Percentiles rank a stretch among this genome's conserved stretches.
Evolutionary conservation across 805 yeast species (phyloP).

Genomic region (Candida nonsorbophila): DNA sequence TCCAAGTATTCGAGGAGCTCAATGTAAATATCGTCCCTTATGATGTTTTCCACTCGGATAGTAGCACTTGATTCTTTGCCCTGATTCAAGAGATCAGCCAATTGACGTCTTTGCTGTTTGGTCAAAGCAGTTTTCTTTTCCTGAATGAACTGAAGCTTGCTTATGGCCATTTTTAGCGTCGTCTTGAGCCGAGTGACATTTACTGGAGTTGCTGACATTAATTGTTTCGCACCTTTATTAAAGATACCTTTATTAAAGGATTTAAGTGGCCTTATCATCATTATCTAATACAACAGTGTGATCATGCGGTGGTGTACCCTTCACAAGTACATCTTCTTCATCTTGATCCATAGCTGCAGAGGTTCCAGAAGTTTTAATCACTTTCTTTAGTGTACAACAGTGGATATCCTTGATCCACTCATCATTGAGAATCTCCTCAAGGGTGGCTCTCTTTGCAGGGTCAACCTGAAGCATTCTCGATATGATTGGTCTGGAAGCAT

Average conservation of each 20-base stretch:
- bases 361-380: conserved; percentile 13
- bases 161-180: conserved; percentile 61
- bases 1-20: conserved; percentile 78
- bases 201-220: conserved; percentile 15
- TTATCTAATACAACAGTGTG: conserved; percentile 30
- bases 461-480: conserved; percentile 63
- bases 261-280: not conserved
- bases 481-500: conserved; percentile 73
- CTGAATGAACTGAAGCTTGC: conserved; percentile 64
- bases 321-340: conserved; percentile 28
- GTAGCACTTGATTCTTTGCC: conserved; percentile 81
- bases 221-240: conserved; percentile 1
- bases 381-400: conserved; percentile 48
- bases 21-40: conserved; percentile 73
- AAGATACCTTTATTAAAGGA: not conserved
- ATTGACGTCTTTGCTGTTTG: conserved; percentile 63
- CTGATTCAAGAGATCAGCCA: conserved; percentile 63
- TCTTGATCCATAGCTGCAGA: conserved; percentile 27
- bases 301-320: conserved; percentile 34
- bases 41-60: conserved; percentile 78
- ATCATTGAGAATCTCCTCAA: conserved; percentile 61
- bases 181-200: conserved; percentile 34
- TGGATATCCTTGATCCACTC: conserved; percentile 65
- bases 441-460: conserved; percentile 55
- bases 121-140: conserved; percentile 71